These are phyloP conservation scores for Coemansia sp. DNA, from an alignment of 192 early-diverging fungal species.

Conservation along the genomic window DNA sequence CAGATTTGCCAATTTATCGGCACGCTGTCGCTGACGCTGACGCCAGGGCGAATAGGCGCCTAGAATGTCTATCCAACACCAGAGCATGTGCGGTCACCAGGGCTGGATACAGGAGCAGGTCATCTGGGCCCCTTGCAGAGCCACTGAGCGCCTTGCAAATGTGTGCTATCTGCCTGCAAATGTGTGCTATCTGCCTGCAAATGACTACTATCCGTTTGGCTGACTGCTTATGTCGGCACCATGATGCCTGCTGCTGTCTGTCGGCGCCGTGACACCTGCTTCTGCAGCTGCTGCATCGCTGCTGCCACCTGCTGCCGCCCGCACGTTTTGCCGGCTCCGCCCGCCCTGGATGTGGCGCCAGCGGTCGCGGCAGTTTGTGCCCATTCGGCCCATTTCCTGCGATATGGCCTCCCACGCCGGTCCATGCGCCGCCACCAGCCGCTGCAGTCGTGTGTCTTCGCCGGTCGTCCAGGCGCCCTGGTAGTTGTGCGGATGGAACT, in stretches of 20 bases:
- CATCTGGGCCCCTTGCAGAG: no score
- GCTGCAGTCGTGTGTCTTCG: slow-evolving; percentile 35
- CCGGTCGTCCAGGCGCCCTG: slow-evolving; percentile 43
- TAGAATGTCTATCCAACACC: not conserved
- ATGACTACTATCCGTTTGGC: not conserved
- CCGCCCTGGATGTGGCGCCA: slow-evolving; percentile 48
- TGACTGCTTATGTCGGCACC: not conserved
- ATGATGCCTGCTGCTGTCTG: not conserved
- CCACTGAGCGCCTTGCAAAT: no score
- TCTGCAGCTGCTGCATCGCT: not conserved
- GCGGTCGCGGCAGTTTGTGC: slow-evolving; percentile 52
- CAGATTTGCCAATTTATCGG: slow-evolving; percentile 1
- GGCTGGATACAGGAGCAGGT: not conserved
- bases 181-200: no score
- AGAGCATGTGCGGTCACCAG: not conserved
- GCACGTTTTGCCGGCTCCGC: not conserved
- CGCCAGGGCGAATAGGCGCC: not conserved
- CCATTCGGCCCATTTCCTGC: slow-evolving; percentile 41
- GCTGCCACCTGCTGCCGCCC: not conserved
- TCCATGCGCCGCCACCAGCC: slow-evolving; percentile 44
- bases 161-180: no score
- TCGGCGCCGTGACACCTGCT: not conserved
- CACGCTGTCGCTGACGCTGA: not conserved
- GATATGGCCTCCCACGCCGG: slow-evolving; percentile 49
- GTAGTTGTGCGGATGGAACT: slow-evolving; percentile 51